Evolutionary conservation across 257 asterid genomes (phyloP), one percentile per base, ranked within the genome.

Genomic region (Henckelia pumila): DNA sequence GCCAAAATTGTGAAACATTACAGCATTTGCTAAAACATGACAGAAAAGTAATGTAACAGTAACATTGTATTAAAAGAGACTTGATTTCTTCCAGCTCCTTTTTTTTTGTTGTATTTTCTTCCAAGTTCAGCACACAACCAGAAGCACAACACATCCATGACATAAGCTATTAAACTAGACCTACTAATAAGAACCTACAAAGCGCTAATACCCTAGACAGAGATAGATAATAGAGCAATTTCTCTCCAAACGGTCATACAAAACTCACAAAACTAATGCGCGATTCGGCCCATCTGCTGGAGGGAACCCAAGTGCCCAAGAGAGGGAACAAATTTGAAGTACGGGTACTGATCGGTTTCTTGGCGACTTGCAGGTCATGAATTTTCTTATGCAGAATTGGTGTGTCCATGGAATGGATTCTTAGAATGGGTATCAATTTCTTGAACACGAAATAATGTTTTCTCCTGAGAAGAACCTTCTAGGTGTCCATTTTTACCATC

Each of bases 171-270:
- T 30, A 30, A 77, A 55, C 88, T 77, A 77, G 76, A 63, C 68
- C 85, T 85, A 82, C 78, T 75, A 30, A 84, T 64, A 73, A 71
- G 61, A 72, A 58, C 70, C 88, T 82, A 86, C 79, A 58, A 28
- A 74, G 71, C 68, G 74, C 76, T 76, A 76, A 79, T 33, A 76
- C 40, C 84, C 77, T 72, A 77, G 49, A 37, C 17, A 35, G 70
- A 66, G 64, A 64, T 44, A 67, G 74, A 62, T 68, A 62, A 73
- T 50, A 69, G 69, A 73, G 68, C 73, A 60, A 60, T 60, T 67
- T 68, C 68, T 72, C 72, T 70, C 33, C 33, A 63, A 73, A 53
- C 73, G 76, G 67, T 69, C 71, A 76, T 68, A 71, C 79, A 80
- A 71, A 67, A 71, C 83, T 81, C 78, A 68, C 80, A 77, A 77